phyloP scores from a whole-genome alignment of 164 flowering plant genomes.

The Saururus chinensis region DNA sequence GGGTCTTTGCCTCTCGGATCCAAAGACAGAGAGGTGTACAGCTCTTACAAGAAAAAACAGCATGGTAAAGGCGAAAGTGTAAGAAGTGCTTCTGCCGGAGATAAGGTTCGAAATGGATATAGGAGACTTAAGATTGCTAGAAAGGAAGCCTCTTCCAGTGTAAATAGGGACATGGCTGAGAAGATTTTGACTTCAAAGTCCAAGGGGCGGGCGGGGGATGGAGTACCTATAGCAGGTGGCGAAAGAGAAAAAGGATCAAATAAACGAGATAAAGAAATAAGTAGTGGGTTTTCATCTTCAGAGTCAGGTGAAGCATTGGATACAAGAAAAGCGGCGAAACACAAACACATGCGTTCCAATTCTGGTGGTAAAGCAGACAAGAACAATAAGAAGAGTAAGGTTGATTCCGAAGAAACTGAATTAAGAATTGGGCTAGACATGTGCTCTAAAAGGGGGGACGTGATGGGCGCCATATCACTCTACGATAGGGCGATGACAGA shows the following conservation, averaged over 20 bases:
- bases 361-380: background rate
- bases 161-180: background rate
- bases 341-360: background rate
- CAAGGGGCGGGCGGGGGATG: background rate
- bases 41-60: constrained; percentile 5
- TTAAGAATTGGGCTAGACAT: constrained; percentile 46
- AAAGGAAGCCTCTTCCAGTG: background rate
- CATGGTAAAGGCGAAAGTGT: background rate
- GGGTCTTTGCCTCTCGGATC: constrained; percentile 24
- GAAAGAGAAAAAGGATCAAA: background rate
- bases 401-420: constrained; percentile 18
- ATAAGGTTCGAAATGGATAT: constrained; percentile 1
- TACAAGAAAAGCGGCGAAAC: background rate
- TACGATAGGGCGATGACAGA: constrained; percentile 56
- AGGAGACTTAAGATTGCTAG: constrained; percentile 11
- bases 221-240: background rate
- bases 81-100: background rate
- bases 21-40: constrained; percentile 11
- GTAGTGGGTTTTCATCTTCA: background rate
- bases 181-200: background rate
- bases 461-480: constrained; percentile 51
- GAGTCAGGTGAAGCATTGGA: background rate
- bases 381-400: constrained; percentile 24
- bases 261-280: background rate
- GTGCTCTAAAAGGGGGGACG: constrained; percentile 77